These are phyloP conservation scores for Senecio squalidus DNA, from an alignment of 140 eudicot genomes.

Conservation along the genomic window DNA sequence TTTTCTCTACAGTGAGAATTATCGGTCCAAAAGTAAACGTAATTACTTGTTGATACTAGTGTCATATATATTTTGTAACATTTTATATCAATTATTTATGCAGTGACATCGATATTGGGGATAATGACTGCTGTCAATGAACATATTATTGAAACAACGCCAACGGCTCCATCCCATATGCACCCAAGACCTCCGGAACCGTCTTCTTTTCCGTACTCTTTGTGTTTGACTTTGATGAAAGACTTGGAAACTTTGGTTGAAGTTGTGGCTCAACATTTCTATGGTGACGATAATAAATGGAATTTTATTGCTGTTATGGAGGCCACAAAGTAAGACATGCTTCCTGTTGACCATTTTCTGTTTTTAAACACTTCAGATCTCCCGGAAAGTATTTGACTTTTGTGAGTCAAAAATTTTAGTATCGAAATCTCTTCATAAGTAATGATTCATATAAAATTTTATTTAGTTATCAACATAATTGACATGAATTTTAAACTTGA, in stretches of 20 bases:
- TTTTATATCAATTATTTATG: slow-evolving; percentile 12
- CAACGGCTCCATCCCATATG: slow-evolving; percentile 37
- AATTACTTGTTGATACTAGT: background rate
- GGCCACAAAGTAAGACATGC: slow-evolving; percentile 62
- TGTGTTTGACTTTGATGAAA: slow-evolving; percentile 68
- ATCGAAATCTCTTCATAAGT: background rate
- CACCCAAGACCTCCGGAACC: slow-evolving; percentile 21
- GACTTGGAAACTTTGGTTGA: slow-evolving; percentile 90
- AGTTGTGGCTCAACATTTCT: slow-evolving; percentile 75
- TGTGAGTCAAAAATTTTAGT: background rate
- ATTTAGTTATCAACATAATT: background rate
- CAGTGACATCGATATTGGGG: slow-evolving; percentile 87
- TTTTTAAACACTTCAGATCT: background rate
- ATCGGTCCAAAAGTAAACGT: background rate
- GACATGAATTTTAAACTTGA: background rate
- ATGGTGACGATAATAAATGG: slow-evolving; percentile 90
- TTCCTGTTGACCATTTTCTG: background rate
- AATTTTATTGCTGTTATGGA: slow-evolving; percentile 72
- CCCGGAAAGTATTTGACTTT: background rate
- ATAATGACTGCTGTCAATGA: slow-evolving; percentile 70
- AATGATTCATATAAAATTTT: background rate
- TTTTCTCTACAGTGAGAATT: background rate
- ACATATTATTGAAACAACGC: slow-evolving; percentile 70
- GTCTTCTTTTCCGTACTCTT: slow-evolving; percentile 65
- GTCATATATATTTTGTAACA: slow-evolving; percentile 9